A percentile compares a stretch with the other conserved stretches of the same genome.
Evolutionary conservation across 768 basidiomycete species (phyloP).

Genomic region (Lactarius sp.): DNA sequence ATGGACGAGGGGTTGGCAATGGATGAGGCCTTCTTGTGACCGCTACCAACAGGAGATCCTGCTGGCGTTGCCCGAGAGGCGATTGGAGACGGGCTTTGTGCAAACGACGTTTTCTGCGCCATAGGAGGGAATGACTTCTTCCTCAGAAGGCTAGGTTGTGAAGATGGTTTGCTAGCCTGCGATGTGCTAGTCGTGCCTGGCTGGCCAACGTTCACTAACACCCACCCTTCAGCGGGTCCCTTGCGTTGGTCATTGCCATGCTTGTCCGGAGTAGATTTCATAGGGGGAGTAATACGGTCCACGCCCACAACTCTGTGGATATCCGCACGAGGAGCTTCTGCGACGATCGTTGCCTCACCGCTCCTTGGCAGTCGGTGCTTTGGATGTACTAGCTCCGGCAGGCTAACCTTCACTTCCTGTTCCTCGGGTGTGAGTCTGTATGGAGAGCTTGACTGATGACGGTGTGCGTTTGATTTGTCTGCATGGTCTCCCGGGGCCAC

Average conservation of each 20-base stretch:
- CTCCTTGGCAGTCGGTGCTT: conserved; percentile 43
- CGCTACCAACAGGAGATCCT: conserved; percentile 16
- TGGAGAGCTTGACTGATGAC: neutral
- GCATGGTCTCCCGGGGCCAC: neutral
- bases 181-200: conserved; percentile 27
- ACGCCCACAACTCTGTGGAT: neutral
- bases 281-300: conserved; percentile 2
- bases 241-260: conserved; percentile 7
- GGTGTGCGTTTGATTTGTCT: neutral
- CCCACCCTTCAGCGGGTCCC: conserved; percentile 54
- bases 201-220: conserved; percentile 55
- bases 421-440: conserved; percentile 7
- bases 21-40: conserved; percentile 30
- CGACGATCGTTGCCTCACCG: conserved; percentile 61
- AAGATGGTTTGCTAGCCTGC: neutral
- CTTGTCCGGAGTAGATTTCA: neutral
- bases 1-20: conserved; percentile 44
- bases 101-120: neutral
- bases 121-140: conserved; percentile 17
- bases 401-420: conserved; percentile 41
- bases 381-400: conserved; percentile 47
- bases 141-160: conserved; percentile 1
- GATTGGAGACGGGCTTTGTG: conserved; percentile 12
- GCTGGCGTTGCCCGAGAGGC: conserved; percentile 3
- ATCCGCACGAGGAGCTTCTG: conserved; percentile 37